Evolutionary conservation across 2,329 filamentous ascomycete genomes (phyloP).

Genomic region (Phaeosphaeria sp.): DNA sequence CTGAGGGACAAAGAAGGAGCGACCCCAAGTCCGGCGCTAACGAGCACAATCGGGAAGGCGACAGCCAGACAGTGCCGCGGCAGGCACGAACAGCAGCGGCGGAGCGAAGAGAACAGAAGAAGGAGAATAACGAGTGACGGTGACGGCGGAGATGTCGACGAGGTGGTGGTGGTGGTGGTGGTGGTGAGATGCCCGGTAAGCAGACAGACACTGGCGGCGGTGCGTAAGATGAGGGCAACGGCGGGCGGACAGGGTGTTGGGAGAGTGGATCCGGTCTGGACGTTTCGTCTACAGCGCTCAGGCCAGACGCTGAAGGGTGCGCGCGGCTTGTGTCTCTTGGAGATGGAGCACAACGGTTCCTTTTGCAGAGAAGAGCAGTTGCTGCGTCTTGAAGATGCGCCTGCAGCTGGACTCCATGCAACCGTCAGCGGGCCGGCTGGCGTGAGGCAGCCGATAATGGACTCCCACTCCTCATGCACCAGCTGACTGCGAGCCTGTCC

Average conservation of each 20-base stretch:
- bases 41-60: slow-evolving; percentile 3
- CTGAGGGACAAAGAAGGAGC: slow-evolving; percentile 15
- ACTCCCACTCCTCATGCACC: not conserved
- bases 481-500: slow-evolving; percentile 7
- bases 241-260: slow-evolving; percentile 16
- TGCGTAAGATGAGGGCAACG: slow-evolving; percentile 9
- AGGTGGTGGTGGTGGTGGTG: no score
- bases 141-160: slow-evolving; percentile 3
- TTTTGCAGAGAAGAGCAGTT: slow-evolving; percentile 1
- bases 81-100: slow-evolving; percentile 6
- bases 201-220: not conserved
- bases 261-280: slow-evolving; percentile 17
- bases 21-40: slow-evolving; percentile 12
- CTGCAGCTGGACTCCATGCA: not conserved
- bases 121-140: slow-evolving; percentile 19
- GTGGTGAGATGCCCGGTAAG: slow-evolving; percentile 5
- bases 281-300: slow-evolving; percentile 25
- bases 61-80: slow-evolving; percentile 8
- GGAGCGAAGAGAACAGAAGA: not conserved
- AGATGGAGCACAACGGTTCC: slow-evolving; percentile 7
- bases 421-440: slow-evolving; percentile 1
- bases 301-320: slow-evolving; percentile 22
- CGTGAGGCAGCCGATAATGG: slow-evolving; percentile 5
- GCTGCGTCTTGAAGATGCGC: slow-evolving; percentile 7
- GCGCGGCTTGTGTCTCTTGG: slow-evolving; percentile 10